phyloP scores from a whole-genome alignment of 768 basidiomycete species.

The Rhizopogon vesiculosus region DNA sequence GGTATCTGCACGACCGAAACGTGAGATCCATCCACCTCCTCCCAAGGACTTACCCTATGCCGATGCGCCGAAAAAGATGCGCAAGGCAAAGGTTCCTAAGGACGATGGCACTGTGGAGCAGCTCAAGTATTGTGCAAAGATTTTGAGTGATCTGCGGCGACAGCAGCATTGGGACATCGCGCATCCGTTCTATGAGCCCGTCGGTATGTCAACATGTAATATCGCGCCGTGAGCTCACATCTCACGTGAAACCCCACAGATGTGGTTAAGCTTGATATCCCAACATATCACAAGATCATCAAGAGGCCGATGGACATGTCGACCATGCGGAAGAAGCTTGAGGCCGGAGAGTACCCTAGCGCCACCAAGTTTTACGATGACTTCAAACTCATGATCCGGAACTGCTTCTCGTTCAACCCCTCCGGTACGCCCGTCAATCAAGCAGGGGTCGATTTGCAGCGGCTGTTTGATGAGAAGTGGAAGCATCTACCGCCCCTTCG shows the following conservation, averaged over 20 bases:
- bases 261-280: constrained; percentile 72
- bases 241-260: constrained; percentile 38
- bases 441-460: constrained; percentile 81
- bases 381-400: constrained; percentile 91
- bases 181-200: constrained; percentile 88
- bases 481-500: constrained; percentile 62
- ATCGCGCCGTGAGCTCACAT: neutral
- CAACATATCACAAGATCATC: constrained; percentile 80
- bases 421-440: constrained; percentile 81
- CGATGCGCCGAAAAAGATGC: constrained; percentile 66
- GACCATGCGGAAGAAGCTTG: constrained; percentile 84
- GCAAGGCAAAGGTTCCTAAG: constrained; percentile 54
- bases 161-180: constrained; percentile 74
- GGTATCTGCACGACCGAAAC: constrained; percentile 77
- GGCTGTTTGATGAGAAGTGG: constrained; percentile 93
- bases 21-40: constrained; percentile 95
- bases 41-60: constrained; percentile 87
- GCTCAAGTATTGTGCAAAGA: constrained; percentile 74
- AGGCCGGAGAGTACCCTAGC: constrained; percentile 68
- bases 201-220: constrained; percentile 57
- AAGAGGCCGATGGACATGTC: constrained; percentile 95
- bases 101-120: constrained; percentile 77
- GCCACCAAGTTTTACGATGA: constrained; percentile 83
- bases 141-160: constrained; percentile 70
- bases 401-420: constrained; percentile 92